Evolutionary conservation across 768 basidiomycete genomes (phyloP).

Genomic region (Macrolepiota fuliginosa): DNA sequence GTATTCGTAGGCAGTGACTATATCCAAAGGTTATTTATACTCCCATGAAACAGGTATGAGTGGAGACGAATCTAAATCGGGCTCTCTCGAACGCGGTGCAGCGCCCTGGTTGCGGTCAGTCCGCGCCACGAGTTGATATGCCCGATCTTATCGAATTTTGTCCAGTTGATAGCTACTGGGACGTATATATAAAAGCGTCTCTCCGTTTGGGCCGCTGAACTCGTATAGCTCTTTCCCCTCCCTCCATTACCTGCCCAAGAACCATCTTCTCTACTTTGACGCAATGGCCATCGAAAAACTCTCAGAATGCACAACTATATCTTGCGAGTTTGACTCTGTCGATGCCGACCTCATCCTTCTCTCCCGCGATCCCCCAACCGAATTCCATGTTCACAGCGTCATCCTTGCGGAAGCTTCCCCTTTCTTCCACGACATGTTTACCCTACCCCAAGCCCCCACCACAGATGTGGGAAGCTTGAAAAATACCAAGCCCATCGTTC

Average conservation of each 20-base stretch:
- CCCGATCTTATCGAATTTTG: slow-evolving; percentile 2
- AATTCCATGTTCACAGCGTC: slow-evolving; percentile 61
- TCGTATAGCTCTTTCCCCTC: not conserved
- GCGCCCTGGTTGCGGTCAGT: not conserved
- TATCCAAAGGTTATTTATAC: not conserved
- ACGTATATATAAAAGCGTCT: not conserved
- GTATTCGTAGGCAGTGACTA: not conserved
- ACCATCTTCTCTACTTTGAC: not conserved
- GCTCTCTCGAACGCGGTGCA: not conserved
- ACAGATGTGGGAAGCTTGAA: slow-evolving; percentile 8
- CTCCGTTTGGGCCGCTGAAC: not conserved
- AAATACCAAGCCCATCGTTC: slow-evolving; percentile 41
- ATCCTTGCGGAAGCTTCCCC: slow-evolving; percentile 63
- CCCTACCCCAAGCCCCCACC: slow-evolving; percentile 51
- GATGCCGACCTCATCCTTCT: slow-evolving; percentile 56
- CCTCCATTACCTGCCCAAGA: not conserved
- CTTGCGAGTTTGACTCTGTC: slow-evolving; percentile 21
- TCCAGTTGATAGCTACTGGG: not conserved
- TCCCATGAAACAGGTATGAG: not conserved
- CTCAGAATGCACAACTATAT: not conserved
- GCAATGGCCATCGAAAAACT: slow-evolving; percentile 4
- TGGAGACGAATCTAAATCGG: slow-evolving; percentile 7
- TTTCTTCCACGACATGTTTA: slow-evolving; percentile 69
- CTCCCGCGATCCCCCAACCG: slow-evolving; percentile 35
- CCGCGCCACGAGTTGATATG: not conserved